These are phyloP conservation scores for Daedalea quercina DNA, from an alignment of 768 basidiomycete genomes.

Conservation along the genomic window DNA sequence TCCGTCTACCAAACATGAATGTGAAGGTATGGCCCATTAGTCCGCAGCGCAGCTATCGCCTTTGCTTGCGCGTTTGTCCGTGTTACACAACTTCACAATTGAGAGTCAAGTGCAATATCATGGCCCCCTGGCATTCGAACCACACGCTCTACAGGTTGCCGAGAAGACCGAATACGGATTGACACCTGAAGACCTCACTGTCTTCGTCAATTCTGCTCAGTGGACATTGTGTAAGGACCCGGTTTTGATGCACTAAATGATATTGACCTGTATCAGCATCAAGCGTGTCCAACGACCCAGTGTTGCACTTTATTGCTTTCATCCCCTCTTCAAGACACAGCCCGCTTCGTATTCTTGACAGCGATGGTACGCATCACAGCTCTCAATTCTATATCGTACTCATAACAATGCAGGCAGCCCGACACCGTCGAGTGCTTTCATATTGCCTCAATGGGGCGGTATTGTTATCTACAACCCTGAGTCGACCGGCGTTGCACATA, in stretches of 20 bases:
- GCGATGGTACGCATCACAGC: conserved; percentile 33
- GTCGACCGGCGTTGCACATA: conserved; percentile 22
- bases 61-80: conserved; percentile 47
- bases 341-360: conserved; percentile 62
- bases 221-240: conserved; percentile 77
- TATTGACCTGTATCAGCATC: conserved; percentile 55
- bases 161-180: conserved; percentile 46
- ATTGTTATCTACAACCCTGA: conserved; percentile 71
- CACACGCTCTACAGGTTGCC: conserved; percentile 29
- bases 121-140: conserved; percentile 81
- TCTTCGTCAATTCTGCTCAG: conserved; percentile 93
- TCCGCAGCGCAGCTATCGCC: conserved; percentile 64
- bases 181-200: conserved; percentile 76
- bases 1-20: background rate
- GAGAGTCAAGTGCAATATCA: conserved; percentile 94
- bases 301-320: conserved; percentile 88
- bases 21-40: conserved; percentile 1
- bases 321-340: conserved; percentile 65
- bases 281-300: conserved; percentile 87
- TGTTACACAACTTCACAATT: conserved; percentile 85
- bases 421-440: conserved; percentile 60
- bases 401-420: conserved; percentile 32
- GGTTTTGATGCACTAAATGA: background rate
- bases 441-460: conserved; percentile 92
- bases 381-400: background rate